Conservation (phyloP, 257 asterid species). For the Coffea canephora region DNA sequence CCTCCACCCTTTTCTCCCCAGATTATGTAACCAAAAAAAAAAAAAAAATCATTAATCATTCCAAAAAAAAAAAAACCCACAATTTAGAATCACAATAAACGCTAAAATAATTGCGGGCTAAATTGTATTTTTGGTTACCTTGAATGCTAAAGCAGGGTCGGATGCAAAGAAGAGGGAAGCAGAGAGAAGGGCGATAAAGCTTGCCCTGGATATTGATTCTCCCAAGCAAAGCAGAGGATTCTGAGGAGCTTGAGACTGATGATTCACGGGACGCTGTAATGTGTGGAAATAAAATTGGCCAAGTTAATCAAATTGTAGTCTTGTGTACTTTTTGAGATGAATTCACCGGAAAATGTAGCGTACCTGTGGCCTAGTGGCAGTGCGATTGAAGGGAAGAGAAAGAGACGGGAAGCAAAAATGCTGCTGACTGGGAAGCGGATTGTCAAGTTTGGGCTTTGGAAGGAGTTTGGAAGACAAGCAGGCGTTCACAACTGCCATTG, state of each 20-base stretch:
- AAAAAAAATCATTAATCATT: no score
- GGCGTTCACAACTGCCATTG: slow-evolving; percentile 63
- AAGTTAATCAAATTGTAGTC: background rate
- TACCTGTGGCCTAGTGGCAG: slow-evolving; percentile 30
- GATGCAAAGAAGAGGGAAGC: slow-evolving; percentile 70
- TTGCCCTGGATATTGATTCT: slow-evolving; percentile 57
- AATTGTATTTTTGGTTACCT: slow-evolving; percentile 39
- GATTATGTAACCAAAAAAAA: background rate
- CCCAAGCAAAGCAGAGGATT: slow-evolving; percentile 28
- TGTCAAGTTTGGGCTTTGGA: slow-evolving; percentile 33
- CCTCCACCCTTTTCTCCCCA: slow-evolving; percentile 76
- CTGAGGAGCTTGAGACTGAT: slow-evolving; percentile 16
- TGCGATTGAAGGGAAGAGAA: slow-evolving; percentile 10
- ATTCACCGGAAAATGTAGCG: background rate
- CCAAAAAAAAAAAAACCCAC: no score
- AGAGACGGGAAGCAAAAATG: slow-evolving; percentile 21
- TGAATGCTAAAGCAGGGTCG: slow-evolving; percentile 87
- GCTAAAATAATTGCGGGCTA: no score
- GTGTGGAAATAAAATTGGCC: no score
- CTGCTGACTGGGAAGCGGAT: slow-evolving; percentile 22
- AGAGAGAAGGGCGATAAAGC: slow-evolving; percentile 61
- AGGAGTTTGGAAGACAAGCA: slow-evolving; percentile 50
- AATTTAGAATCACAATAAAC: no score
- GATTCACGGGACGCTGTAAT: slow-evolving; percentile 31
- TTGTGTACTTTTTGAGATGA: background rate